Evolutionary conservation across 2,329 filamentous ascomycete genomes (phyloP), one percentile per base, ranked within the genome.

Genomic region (Arthrobotrys sphaeroides): DNA sequence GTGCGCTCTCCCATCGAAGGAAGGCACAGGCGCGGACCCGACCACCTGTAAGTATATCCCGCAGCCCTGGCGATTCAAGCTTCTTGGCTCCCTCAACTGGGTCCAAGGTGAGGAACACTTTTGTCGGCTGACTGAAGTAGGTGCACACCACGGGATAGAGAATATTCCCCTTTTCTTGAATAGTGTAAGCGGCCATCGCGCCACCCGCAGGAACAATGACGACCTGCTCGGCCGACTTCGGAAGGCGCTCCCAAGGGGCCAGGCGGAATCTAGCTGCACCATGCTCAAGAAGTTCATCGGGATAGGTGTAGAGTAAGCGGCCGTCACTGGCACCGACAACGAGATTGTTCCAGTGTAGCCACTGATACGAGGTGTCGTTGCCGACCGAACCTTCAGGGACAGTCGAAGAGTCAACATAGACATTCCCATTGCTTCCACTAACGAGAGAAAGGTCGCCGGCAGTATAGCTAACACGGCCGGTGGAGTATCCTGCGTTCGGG

Each of bases 291-390:
- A 76, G 51, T n/a, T 69, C 66, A 36, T 70, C 59, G 5, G 40
- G 20, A n/a, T 76, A 76, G 0, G 65, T 51, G 20, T 76, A 61
- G n/a, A 76, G 42, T 2, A 76, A n/a, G 1, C 64, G 47, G 6
- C 72, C 72, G 16, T 76, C 65, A 12, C 62, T 43, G 12, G 64
- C 28, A 3, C 72, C 72, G 10, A 76, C 60, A 18, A 76, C 59
- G 1, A 69, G 36, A 10, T 70, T 61, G n/a, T 66, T 55, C 72
- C 72, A 70, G 31, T 69, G 51, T 7, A 70, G 18, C 64, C 64
- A 76, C 7, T 53, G 47, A 38, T 70, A 76, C 3, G 72, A 69
- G 12, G 72, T 64, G 13, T 76, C 57, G 16, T 76, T 76, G 5
- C 64, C 72, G 12, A 40, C 22, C 7, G 40, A 33, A 6, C 31